These are phyloP conservation scores for Pseudozyma sp. DNA, from an alignment of 1,284 basidiomycete genomes.

Conservation along the genomic window DNA sequence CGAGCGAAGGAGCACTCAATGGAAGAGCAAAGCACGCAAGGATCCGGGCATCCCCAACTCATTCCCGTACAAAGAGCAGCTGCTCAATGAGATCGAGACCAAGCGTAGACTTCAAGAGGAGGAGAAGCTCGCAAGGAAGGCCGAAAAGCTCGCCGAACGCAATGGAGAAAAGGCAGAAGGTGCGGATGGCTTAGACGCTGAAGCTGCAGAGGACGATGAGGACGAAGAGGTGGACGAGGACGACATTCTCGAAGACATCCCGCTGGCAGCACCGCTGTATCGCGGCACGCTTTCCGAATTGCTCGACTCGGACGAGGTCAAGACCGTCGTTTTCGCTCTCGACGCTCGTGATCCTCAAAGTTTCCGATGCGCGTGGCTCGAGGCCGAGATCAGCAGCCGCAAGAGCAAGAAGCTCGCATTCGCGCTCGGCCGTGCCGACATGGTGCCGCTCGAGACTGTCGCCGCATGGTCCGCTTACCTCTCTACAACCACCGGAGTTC, in stretches of 20 bases:
- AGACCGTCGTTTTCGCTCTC: conserved; percentile 51
- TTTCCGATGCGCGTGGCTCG: conserved; percentile 59
- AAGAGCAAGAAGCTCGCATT: conserved; percentile 45
- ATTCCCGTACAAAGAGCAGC: conserved; percentile 96
- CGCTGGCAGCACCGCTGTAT: conserved; percentile 44
- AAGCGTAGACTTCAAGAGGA: conserved; percentile 52
- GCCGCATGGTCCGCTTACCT: conserved; percentile 56
- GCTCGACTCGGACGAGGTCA: conserved; percentile 41
- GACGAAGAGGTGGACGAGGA: conserved; percentile 32
- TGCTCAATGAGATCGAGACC: conserved; percentile 79
- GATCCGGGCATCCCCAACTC: conserved; percentile 97
- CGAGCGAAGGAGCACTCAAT: conserved; percentile 92
- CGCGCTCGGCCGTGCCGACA: conserved; percentile 56
- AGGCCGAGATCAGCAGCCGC: conserved; percentile 26
- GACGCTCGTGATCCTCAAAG: conserved; percentile 62
- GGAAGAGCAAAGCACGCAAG: conserved; percentile 73
- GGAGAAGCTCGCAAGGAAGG: conserved; percentile 44
- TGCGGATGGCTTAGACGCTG: conserved; percentile 21
- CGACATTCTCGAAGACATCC: conserved; percentile 35
- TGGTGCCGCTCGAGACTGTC: conserved; percentile 60
- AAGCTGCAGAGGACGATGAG: conserved; percentile 34
- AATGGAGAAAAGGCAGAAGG: conserved; percentile 18
- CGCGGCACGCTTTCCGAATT: conserved; percentile 45
- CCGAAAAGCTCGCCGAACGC: conserved; percentile 45
- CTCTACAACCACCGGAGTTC: conserved; percentile 11